Conservation (phyloP, 805 yeast genomes). For the Candida insectorum region DNA sequence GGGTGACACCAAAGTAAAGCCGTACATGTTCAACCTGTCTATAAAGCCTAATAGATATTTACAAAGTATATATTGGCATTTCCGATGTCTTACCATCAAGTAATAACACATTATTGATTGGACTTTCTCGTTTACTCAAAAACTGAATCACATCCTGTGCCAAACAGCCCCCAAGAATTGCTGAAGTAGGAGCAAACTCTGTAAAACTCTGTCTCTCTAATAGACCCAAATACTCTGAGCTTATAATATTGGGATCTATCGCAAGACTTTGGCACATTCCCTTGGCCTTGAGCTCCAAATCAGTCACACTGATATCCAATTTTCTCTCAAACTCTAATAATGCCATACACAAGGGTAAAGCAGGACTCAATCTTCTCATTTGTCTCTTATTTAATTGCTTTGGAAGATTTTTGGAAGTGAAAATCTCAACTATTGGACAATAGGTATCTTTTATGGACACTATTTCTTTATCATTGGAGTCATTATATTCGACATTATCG, state of each 20-base stretch:
- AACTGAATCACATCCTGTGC: conserved; percentile 89
- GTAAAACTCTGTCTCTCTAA: conserved; percentile 50
- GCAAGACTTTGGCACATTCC: conserved; percentile 28
- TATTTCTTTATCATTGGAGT: conserved; percentile 40
- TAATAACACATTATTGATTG: conserved; percentile 76
- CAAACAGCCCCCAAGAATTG: conserved; percentile 84
- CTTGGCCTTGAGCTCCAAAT: conserved; percentile 24
- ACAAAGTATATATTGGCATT: conserved; percentile 71
- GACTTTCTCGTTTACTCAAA: conserved; percentile 70
- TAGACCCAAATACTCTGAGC: conserved; percentile 38
- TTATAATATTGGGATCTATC: conserved; percentile 40
- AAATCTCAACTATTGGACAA: conserved; percentile 31
- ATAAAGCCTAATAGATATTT: conserved; percentile 7
- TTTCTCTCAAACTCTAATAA: conserved; percentile 43
- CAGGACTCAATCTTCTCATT: conserved; percentile 49
- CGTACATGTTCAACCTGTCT: not conserved
- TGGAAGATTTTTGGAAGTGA: conserved; percentile 33
- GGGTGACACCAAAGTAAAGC: conserved; percentile 26
- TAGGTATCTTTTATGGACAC: conserved; percentile 37
- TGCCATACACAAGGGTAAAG: conserved; percentile 59
- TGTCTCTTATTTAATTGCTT: conserved; percentile 43
- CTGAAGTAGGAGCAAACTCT: conserved; percentile 80
- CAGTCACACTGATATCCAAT: conserved; percentile 21
- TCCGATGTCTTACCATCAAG: conserved; percentile 69
- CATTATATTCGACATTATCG: conserved; percentile 24